phyloP scores from a whole-genome alignment of 805 yeast genomes.

The Cyberlindnera xishuangbannaensis region DNA sequence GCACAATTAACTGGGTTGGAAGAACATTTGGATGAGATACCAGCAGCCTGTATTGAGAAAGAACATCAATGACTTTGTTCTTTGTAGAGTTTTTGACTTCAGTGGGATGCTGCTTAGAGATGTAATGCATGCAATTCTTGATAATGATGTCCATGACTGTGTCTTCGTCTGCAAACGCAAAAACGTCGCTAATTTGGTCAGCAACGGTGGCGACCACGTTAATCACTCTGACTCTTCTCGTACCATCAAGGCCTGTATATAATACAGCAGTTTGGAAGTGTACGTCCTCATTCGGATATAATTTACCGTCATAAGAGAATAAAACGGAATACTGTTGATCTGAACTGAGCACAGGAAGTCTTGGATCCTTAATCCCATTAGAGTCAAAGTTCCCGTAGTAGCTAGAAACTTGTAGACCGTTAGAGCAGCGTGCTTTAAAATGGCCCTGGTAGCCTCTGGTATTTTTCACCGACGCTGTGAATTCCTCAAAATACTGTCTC shows the following conservation, averaged over 20 bases:
- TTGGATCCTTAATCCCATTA: conserved; percentile 49
- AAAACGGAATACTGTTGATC: conserved; percentile 67
- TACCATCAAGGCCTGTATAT: conserved; percentile 74
- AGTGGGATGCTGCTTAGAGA: conserved; percentile 37
- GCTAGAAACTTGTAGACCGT: conserved; percentile 73
- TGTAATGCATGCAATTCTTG: conserved; percentile 38
- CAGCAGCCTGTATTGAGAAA: conserved; percentile 50
- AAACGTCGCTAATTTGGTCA: conserved; percentile 64
- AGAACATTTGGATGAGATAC: conserved; percentile 38
- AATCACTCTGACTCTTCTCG: conserved; percentile 78
- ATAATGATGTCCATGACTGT: conserved; percentile 48
- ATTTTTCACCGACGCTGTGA: conserved; percentile 44
- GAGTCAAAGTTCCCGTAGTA: conserved; percentile 57
- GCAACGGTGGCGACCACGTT: conserved; percentile 81
- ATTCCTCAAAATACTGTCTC: conserved; percentile 52
- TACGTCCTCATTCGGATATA: conserved; percentile 66
- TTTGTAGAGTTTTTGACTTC: conserved; percentile 49
- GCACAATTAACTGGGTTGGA: conserved; percentile 68
- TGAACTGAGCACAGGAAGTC: conserved; percentile 56
- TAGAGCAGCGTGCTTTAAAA: conserved; percentile 79
- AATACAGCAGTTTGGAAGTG: conserved; percentile 89
- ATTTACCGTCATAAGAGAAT: conserved; percentile 69
- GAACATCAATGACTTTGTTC: conserved; percentile 46
- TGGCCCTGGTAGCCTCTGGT: conserved; percentile 73
- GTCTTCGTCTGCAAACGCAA: conserved; percentile 76